Percentiles rank a stretch among this genome's conserved stretches.
phyloP scores from a whole-genome alignment of 305 asterid species.

The Caryopteris hybrid region DNA sequence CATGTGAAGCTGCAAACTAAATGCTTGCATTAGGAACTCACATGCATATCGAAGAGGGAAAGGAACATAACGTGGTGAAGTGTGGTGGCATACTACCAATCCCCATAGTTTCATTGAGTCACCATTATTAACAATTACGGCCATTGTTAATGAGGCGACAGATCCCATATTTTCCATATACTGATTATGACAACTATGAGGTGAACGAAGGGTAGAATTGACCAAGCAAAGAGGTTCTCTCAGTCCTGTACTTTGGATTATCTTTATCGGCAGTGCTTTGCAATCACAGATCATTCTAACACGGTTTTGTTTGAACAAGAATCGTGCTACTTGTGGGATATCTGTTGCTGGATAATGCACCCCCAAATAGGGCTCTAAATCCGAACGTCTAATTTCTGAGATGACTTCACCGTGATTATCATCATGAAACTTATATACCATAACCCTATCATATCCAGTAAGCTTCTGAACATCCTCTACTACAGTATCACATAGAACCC shows the following conservation, averaged over 20 bases:
- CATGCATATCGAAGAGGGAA: constrained; percentile 60
- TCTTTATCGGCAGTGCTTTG: constrained; percentile 39
- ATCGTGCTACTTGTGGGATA: constrained; percentile 64
- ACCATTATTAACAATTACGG: constrained; percentile 31
- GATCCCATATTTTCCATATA: constrained; percentile 66
- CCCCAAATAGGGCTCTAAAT: constrained; percentile 58
- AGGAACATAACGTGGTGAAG: constrained; percentile 45
- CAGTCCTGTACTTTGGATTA: constrained; percentile 46
- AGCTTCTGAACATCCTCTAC: constrained; percentile 64
- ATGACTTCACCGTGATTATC: constrained; percentile 70
- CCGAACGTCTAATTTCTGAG: constrained; percentile 53
- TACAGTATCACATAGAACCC: constrained; percentile 44
- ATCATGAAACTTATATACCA: constrained; percentile 66
- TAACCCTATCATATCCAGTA: constrained; percentile 60
- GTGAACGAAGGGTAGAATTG: constrained; percentile 58
- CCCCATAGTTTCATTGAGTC: constrained; percentile 59
- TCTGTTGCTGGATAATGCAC: constrained; percentile 71
- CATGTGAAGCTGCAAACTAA: constrained; percentile 45
- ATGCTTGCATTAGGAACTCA: constrained; percentile 60
- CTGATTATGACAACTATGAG: constrained; percentile 49
- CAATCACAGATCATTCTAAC: constrained; percentile 62
- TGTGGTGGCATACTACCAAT: constrained; percentile 65
- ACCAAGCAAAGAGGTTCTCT: constrained; percentile 52
- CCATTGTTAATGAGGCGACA: constrained; percentile 54
- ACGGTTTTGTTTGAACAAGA: constrained; percentile 54